A percentile compares a stretch with the other conserved stretches of the same genome.
Conservation (phyloP, 176 grass and related monocot genomes). For the Triticum monococcum region DNA sequence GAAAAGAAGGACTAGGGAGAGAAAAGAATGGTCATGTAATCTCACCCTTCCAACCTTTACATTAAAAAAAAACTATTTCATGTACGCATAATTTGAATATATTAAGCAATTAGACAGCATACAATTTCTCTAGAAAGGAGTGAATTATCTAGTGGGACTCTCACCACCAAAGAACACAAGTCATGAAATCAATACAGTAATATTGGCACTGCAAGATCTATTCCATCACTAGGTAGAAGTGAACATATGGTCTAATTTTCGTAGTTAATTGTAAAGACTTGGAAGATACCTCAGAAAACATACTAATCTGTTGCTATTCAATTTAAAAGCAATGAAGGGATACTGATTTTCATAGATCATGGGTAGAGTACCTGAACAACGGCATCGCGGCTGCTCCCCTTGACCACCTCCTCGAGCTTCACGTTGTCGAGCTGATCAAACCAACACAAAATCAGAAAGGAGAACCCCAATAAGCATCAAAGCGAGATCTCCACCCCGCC, state of each 20-base stretch:
- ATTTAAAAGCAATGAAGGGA: not conserved
- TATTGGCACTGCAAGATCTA: not conserved
- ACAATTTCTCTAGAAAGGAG: not conserved
- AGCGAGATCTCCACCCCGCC: not conserved
- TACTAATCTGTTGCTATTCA: not conserved
- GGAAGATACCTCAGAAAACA: not conserved
- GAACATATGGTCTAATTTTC: not conserved
- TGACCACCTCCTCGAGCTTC: slow-evolving; percentile 64
- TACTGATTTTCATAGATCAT: not conserved
- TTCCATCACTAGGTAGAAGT: not conserved
- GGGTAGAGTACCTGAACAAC: slow-evolving; percentile 49
- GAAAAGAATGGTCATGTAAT: not conserved
- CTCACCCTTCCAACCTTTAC: too few species aligned
- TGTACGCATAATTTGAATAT: too few species aligned
- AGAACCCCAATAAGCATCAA: not conserved
- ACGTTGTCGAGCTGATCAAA: slow-evolving; percentile 76
- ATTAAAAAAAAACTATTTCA: too few species aligned
- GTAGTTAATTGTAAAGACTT: not conserved
- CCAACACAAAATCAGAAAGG: not conserved
- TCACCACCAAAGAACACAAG: not conserved
- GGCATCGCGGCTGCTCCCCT: slow-evolving; percentile 46
- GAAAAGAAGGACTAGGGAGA: not conserved
- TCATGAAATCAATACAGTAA: not conserved
- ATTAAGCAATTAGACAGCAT: not conserved
- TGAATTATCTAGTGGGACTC: not conserved